Evolutionary conservation across 106 monocot genomes (phyloP), one percentile per base, ranked within the genome.

Genomic region (Gastrodia elata): DNA sequence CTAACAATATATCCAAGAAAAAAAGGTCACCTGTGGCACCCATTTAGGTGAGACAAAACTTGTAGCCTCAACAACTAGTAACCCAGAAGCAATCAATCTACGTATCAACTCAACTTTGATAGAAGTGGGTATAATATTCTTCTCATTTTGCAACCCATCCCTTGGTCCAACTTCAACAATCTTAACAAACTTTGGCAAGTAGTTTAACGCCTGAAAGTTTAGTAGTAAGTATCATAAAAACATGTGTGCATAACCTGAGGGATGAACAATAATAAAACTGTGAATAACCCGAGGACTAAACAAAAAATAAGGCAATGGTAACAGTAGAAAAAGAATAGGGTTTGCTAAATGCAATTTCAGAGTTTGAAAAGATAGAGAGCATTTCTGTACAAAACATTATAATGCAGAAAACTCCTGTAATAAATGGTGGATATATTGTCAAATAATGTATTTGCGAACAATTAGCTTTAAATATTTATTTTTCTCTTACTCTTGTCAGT

Each of bases 21-120:
- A 69, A 39, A 39, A 9, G 22, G n/a, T 30, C 79, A 92, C 95
- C 89, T 96, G 92, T 72, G 88, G 90, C 18, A 97, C 90, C 96
- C 96, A 92, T 82, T 92, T 97, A 73, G 96, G 96, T 26, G 96
- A 97, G 65, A 97, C 96, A 86, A 97, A 97, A 85, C 96, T 97
- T 61, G 96, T 97, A 64, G 96, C 92, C 81, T 97, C 96, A 75
- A 97, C 79, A 78, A 97, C 85, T 32, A 76, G 72, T 55, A 97
- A 78, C 71, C 96, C 96, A 67, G 86, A 79, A 71, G 80, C 71
- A 33, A 79, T 86, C 75, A 97, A 65, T 61, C 70, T 87, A 40
- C 77, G 59, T 84, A 97, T 97, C 68, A 97, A 77, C 73, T 97
- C 90, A 79, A 92, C 80, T 80, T 97, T 97, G 36, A 97, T 77